These are phyloP conservation scores for Saccharomycopsis amapae DNA, from an alignment of 805 yeast species.

Conservation along the genomic window DNA sequence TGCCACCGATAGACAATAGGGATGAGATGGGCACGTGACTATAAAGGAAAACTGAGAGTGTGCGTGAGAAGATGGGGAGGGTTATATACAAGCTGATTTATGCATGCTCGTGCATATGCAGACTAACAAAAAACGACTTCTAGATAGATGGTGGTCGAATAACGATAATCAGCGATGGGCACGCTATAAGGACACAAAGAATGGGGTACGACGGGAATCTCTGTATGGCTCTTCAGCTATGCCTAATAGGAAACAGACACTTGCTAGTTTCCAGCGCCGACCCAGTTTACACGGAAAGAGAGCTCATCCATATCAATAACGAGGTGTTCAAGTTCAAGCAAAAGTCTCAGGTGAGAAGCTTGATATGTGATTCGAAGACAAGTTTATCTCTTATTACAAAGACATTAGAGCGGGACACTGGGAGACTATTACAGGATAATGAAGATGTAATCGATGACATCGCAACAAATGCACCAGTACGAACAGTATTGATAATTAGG, in stretches of 20 bases:
- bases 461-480: not conserved
- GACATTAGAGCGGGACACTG: conserved; percentile 3
- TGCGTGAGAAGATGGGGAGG: no score
- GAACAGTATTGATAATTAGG: conserved; percentile 11
- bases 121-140: no score
- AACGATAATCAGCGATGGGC: no score
- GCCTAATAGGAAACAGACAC: conserved; percentile 16
- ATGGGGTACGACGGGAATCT: conserved; percentile 12
- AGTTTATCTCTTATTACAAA: not conserved
- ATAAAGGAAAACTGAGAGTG: no score
- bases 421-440: not conserved
- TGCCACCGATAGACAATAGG: no score
- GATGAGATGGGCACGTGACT: no score
- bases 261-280: conserved; percentile 18
- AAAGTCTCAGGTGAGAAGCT: not conserved
- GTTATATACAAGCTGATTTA: no score
- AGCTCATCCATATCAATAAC: conserved; percentile 9
- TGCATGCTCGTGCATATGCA: no score
- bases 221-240: conserved; percentile 12
- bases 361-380: conserved; percentile 8
- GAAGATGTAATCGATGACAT: not conserved
- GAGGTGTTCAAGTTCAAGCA: conserved; percentile 1
- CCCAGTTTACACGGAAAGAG: conserved; percentile 13
- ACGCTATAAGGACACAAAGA: no score
- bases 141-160: no score